These are phyloP conservation scores for Mesotaenium endlicherianum DNA, from an alignment of 139 green algal species.

Conservation along the genomic window DNA sequence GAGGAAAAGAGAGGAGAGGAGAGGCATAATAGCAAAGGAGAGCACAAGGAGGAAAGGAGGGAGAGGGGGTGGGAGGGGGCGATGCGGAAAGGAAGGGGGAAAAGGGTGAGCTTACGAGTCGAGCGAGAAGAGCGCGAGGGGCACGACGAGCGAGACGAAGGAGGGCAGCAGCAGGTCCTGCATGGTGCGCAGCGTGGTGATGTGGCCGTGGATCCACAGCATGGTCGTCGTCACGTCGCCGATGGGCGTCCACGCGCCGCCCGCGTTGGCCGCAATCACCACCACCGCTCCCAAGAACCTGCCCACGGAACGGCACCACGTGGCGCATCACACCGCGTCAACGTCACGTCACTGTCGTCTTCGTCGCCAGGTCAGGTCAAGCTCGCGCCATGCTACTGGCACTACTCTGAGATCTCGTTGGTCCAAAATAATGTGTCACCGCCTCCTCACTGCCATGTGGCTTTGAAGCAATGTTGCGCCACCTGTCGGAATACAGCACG, in stretches of 20 bases:
- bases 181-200: slow-evolving; percentile 66
- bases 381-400: too few relatives aligned
- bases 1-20: slow-evolving; percentile 7
- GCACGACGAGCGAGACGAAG: slow-evolving; percentile 54
- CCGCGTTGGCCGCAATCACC: slow-evolving; percentile 73
- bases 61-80: not conserved
- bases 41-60: not conserved
- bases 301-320: not conserved
- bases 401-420: too few relatives aligned
- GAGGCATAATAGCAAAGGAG: not conserved
- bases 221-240: slow-evolving; percentile 77
- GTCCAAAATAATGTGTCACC: too few relatives aligned
- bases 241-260: slow-evolving; percentile 76
- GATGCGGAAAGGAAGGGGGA: not conserved
- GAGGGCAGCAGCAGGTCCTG: slow-evolving; percentile 38
- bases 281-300: slow-evolving; percentile 66
- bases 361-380: too few relatives aligned
- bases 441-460: too few relatives aligned
- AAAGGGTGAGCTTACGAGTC: not conserved
- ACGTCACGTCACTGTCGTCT: too few relatives aligned
- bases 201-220: slow-evolving; percentile 76
- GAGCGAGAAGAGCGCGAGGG: slow-evolving; percentile 57
- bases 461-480: too few relatives aligned
- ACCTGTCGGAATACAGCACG: too few relatives aligned
- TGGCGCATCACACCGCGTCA: too few relatives aligned